These are phyloP conservation scores for Pseudomonodictys pantanalensis DNA, from an alignment of 495 filamentous ascomycete species.

Conservation along the genomic window DNA sequence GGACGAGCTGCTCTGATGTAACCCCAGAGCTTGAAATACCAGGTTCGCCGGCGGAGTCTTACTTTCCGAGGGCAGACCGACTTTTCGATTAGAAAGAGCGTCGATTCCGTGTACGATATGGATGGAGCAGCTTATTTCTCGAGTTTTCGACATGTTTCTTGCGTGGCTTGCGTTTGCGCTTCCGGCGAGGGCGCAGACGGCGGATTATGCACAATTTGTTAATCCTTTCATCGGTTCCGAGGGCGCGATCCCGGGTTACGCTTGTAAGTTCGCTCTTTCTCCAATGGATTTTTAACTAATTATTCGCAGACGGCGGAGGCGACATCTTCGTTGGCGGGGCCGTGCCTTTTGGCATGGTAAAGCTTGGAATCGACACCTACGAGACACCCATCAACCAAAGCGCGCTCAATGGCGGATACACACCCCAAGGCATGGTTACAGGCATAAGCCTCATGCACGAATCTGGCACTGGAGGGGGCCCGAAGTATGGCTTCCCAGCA, in stretches of 20 bases:
- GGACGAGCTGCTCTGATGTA: neutral
- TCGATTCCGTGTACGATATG: neutral
- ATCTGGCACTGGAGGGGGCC: conserved; percentile 39
- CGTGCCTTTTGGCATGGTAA: conserved; percentile 40
- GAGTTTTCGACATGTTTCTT: neutral
- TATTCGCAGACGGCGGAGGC: conserved; percentile 35
- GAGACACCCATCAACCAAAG: conserved; percentile 35
- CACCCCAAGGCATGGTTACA: conserved; percentile 38
- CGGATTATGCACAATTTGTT: conserved; percentile 40
- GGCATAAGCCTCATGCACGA: conserved; percentile 39
- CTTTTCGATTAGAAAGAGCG: neutral
- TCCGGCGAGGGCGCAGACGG: neutral
- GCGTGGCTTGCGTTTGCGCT: neutral
- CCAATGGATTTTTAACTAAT: neutral
- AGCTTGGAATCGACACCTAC: conserved; percentile 41
- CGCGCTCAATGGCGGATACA: conserved; percentile 41
- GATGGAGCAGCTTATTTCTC: neutral
- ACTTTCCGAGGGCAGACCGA: neutral
- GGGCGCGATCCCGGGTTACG: conserved; percentile 36
- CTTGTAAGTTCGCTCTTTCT: conserved; percentile 13
- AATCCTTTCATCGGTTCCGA: conserved; percentile 42
- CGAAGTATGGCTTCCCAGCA: conserved; percentile 41
- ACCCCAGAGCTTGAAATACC: neutral
- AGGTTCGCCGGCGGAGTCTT: neutral
- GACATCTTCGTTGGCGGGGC: conserved; percentile 41